Evolutionary conservation across 805 yeast species (phyloP).

Genomic region (Nakazawaea wyomingensis): DNA sequence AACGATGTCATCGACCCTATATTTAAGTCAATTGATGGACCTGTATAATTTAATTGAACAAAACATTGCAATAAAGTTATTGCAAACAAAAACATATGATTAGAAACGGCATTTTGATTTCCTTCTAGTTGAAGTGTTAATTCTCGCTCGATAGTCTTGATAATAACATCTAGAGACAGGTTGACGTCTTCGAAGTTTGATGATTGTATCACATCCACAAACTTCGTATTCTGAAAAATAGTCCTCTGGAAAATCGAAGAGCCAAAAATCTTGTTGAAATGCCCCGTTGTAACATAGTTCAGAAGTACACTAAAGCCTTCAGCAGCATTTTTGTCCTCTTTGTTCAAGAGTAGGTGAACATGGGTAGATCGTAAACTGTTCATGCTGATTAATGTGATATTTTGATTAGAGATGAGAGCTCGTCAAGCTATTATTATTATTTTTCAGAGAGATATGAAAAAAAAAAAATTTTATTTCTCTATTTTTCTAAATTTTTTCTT

Average conservation of each 20-base stretch:
- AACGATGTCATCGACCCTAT: conserved; percentile 9
- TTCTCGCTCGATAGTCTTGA: not conserved
- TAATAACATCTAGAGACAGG: not conserved
- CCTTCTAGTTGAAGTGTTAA: not conserved
- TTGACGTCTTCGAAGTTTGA: not conserved
- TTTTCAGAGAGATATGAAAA: not conserved
- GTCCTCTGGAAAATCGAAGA: not conserved
- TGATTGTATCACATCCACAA: not conserved
- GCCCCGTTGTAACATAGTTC: not conserved
- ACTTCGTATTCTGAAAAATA: not conserved
- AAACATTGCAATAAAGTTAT: conserved; percentile 63
- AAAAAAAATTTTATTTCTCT: not conserved
- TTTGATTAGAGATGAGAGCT: conserved; percentile 5
- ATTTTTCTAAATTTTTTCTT: not conserved
- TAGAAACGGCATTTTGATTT: not conserved
- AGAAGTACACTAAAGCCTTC: not conserved
- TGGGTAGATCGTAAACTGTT: not conserved
- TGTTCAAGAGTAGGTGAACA: not conserved
- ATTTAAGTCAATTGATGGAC: conserved; percentile 54
- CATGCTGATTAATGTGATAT: not conserved
- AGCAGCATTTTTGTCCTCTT: not conserved
- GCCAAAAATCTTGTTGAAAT: conserved; percentile 6
- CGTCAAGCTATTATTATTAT: not conserved
- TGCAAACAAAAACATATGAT: conserved; percentile 33
- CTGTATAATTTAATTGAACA: conserved; percentile 75